Base-by-base conservation (phyloP, 768 basidiomycete species). In the Inosperma sp. region DNA sequence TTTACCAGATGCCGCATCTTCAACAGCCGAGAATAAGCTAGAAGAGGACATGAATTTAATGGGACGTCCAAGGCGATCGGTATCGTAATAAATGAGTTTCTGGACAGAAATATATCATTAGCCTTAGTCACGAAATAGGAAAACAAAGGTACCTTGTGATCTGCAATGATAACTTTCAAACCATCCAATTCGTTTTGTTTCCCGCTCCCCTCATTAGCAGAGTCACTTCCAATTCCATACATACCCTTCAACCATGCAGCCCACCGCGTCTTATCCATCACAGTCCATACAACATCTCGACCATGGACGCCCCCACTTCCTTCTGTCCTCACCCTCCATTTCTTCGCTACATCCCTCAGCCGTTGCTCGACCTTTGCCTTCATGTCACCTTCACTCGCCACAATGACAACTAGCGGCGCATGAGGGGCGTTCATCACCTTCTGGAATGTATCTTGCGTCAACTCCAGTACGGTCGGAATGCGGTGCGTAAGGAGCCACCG, bases 231-330 rank as follows among this genome's bases (percentile, higher is more conserved):
- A 58, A 93, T 71, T 23, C 85, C 84, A 69, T 97, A 98, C 83
- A 92, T 92, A 58, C 82, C 84, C 74, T 89, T 92, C 70, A 95
- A 72, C 93, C 93, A 97, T 44, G 79, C 83, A 21, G 68, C 75
- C 93, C 95, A 97, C 66, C 76, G 79, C 21, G 81, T 82, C 2
- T 73, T 79, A 61, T 99, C 91, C 81, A 96, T 93, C 85, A 86
- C 93, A 7, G 85, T 77, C 67, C 93, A 96, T 42, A 93, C 79
- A 0, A 95, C 84, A 35, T 82, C 77, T 29, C 76, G 68, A 35
- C 68, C 72, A 27, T 73, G 71, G 31, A 65, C 67, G 46, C 70
- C 59, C 1, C 73, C 72, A 42, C 59, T 72, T 4, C 74, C 74
- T 3, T 61, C 64, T 0, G 74, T 73, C 61, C 66, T 65, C 30